A percentile compares a stretch with the other conserved stretches of the same genome.
phyloP scores from a whole-genome alignment of 768 basidiomycete species.

The Kwoniella europaea region DNA sequence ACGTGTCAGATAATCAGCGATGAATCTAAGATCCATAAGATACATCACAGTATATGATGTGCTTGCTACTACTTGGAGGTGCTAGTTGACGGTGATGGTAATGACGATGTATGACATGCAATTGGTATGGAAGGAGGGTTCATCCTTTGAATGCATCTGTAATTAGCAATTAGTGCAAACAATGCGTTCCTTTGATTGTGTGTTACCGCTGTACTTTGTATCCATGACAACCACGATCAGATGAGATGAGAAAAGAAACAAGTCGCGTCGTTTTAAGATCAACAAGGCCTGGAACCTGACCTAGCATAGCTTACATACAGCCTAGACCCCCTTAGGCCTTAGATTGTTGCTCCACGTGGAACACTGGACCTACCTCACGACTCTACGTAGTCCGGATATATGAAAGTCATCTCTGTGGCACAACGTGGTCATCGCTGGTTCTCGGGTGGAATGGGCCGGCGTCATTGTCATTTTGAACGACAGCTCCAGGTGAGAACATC shows the following conservation, averaged over 20 bases:
- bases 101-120: not conserved
- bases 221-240: constrained; percentile 3
- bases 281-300: not conserved
- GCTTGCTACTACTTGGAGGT: not conserved
- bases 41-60: not conserved
- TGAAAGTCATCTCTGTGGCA: not conserved
- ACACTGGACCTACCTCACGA: not conserved
- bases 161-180: not conserved
- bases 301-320: not conserved
- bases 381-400: too few species aligned
- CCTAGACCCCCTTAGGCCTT: not conserved
- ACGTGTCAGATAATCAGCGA: not conserved
- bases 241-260: not conserved
- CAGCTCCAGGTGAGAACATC: not conserved
- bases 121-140: not conserved
- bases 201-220: not conserved
- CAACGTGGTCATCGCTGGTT: not conserved
- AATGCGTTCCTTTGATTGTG: not conserved
- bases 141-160: not conserved
- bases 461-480: too few species aligned
- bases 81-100: not conserved
- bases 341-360: not conserved
- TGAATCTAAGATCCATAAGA: not conserved
- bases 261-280: constrained; percentile 1
- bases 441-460: too few species aligned